Conservation (phyloP, 1,139 yeast genomes). For the Nadsonia starkeyi-henricii region DNA sequence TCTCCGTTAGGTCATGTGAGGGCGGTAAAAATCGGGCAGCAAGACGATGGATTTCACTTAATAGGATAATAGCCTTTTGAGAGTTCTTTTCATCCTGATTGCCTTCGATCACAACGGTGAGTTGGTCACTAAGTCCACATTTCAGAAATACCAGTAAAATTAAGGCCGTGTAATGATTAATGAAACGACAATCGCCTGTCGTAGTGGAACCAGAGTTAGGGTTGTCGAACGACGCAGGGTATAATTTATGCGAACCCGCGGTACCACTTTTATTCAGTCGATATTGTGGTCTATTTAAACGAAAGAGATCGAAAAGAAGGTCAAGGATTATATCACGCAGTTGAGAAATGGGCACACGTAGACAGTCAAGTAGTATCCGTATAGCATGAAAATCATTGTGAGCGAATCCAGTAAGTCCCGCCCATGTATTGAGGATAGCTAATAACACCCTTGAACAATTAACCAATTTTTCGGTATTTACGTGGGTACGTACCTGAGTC, state of each 20-base stretch:
- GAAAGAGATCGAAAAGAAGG: conserved; percentile 51
- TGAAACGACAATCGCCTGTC: conserved; percentile 11
- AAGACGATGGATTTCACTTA: conserved; percentile 48
- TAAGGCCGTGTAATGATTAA: conserved; percentile 50
- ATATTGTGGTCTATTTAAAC: conserved; percentile 53
- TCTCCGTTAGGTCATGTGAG: conserved; percentile 14
- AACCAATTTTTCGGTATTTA: conserved; percentile 42
- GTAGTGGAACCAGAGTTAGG: background rate
- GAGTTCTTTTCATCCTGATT: conserved; percentile 33
- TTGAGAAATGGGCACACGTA: conserved; percentile 41
- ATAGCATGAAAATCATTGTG: conserved; percentile 45
- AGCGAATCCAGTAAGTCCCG: conserved; percentile 61
- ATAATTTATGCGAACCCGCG: background rate
- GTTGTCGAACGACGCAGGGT: background rate
- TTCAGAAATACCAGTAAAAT: conserved; percentile 39
- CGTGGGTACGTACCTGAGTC: conserved; percentile 31
- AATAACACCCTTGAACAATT: conserved; percentile 50
- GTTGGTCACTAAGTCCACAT: conserved; percentile 39
- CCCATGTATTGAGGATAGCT: conserved; percentile 53
- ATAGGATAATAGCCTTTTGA: conserved; percentile 47
- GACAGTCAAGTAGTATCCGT: conserved; percentile 44
- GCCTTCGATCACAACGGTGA: conserved; percentile 36
- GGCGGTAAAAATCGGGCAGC: conserved; percentile 42
- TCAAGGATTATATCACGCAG: conserved; percentile 58
- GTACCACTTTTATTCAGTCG: background rate